phyloP scores from a whole-genome alignment of 2,329 filamentous ascomycete genomes.

The Arthrobotrys entomopaga region DNA sequence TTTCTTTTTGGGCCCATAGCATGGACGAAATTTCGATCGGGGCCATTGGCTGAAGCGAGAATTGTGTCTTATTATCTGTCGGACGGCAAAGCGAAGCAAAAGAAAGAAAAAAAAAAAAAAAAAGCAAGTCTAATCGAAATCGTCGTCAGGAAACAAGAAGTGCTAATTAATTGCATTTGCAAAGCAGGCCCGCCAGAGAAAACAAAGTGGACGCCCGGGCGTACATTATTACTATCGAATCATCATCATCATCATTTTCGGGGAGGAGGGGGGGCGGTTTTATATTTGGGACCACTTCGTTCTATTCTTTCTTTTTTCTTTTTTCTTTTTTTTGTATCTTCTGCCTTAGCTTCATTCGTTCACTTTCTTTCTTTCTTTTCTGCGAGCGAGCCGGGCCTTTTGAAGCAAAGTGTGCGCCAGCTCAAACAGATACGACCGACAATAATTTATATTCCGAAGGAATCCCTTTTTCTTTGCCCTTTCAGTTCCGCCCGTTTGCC shows the following conservation, averaged over 20 bases:
- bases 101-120: constrained; percentile 20
- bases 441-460: constrained; percentile 43
- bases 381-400: background rate
- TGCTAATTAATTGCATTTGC: constrained; percentile 10
- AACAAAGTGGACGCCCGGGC: constrained; percentile 42
- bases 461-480: constrained; percentile 5
- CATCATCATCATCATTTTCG: constrained; percentile 35
- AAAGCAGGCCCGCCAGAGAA: background rate
- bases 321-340: too few relatives aligned
- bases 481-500: background rate
- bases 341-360: too few relatives aligned
- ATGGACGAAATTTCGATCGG: constrained; percentile 46
- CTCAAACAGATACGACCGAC: constrained; percentile 24
- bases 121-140: constrained; percentile 9
- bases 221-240: constrained; percentile 14
- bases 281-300: constrained; percentile 44
- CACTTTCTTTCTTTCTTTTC: constrained; percentile 12
- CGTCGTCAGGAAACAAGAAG: constrained; percentile 13
- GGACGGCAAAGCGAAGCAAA: constrained; percentile 27
- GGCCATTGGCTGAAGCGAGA: constrained; percentile 55
- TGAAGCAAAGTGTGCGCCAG: constrained; percentile 32
- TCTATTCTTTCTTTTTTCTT: constrained; percentile 17
- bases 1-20: too few relatives aligned
- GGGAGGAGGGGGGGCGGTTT: constrained; percentile 32
- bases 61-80: constrained; percentile 20